phyloP scores from a whole-genome alignment of 2,329 filamentous ascomycete species.

The Parascedosporium putredinis region DNA sequence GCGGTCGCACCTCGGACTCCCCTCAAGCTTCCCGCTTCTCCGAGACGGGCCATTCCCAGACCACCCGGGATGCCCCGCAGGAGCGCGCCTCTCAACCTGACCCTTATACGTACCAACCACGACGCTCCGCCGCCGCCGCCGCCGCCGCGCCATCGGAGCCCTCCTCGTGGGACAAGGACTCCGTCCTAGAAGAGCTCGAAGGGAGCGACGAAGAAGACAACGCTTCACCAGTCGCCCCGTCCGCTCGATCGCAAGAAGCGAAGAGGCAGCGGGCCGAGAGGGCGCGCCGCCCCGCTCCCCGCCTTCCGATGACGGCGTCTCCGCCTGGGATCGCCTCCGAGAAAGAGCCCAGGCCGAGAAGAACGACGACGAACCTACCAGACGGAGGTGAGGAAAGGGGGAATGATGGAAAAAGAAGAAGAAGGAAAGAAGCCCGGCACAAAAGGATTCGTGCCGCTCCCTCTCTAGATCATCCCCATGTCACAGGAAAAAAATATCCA shows the following conservation, averaged over 20 bases:
- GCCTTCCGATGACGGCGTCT: conserved; percentile 5
- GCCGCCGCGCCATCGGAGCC: conserved; percentile 2
- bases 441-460: no score
- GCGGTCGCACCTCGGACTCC: not conserved
- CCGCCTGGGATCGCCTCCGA: conserved; percentile 5
- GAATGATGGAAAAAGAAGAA: no score
- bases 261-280: not conserved
- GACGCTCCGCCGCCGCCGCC: not conserved
- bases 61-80: conserved; percentile 9
- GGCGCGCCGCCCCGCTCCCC: not conserved
- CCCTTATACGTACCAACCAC: conserved; percentile 3
- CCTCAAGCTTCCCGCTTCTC: not conserved
- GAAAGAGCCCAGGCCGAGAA: not conserved
- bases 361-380: conserved; percentile 6
- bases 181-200: conserved; percentile 16
- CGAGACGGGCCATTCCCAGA: conserved; percentile 1
- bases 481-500: no score
- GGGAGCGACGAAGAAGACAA: conserved; percentile 30
- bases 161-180: conserved; percentile 12
- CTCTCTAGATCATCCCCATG: no score
- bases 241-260: conserved; percentile 15
- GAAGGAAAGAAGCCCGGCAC: no score
- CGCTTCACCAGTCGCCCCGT: conserved; percentile 30
- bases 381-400: not conserved
- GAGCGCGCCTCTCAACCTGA: conserved; percentile 7